Evolutionary conservation across 495 filamentous ascomycete species (phyloP), one percentile per base, ranked within the genome.

Genomic region (Penicillium psychrofluorescens): DNA sequence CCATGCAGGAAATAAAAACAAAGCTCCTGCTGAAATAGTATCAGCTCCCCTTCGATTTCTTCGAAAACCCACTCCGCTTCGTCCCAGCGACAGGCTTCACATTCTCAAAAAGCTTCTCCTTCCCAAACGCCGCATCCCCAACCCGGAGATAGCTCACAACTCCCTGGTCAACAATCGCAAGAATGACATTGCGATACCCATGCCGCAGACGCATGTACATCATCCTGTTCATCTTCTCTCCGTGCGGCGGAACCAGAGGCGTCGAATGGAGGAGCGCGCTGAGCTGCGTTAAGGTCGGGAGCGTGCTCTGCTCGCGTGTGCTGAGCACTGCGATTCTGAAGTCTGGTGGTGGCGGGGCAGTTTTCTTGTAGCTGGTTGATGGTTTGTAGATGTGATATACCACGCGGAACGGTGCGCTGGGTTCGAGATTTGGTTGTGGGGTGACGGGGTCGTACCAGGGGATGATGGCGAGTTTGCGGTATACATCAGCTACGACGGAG

Each of bases 81-180:
- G 61, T 41, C 50, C 64, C 51, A n/a, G 36, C 37, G 6, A 54
- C 50, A 5, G 29, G 47, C 40, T 45, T 47, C 48, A 56, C 52
- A 7, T 41, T 38, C 29, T 80, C 74, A 53, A 77, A 90, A 12
- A 95, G 40, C 63, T 64, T 77, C 63, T 94, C 90, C 47, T 78
- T 79, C 16, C 74, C 83, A 64, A 96, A 95, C 10, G 77, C 84
- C 9, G 81, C 81, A 66, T 96, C 90, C 7, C 72, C 80, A 41
- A 95, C 66, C 31, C 85, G 75, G 38, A 95, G 63, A 59, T 87
- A 98, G 56, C 90, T 96, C 29, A 89, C 84, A 28, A 98, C 73
- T 0, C 92, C 92, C 44, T 88, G 75, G 56, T 97, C 92, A 8
- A 95, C 87, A 6, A 97, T 78, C 0, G 90, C 92, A 12, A 98